Conservation (phyloP, 2,329 filamentous ascomycete species). For the Pseudogymnoascus verrucosus region DNA sequence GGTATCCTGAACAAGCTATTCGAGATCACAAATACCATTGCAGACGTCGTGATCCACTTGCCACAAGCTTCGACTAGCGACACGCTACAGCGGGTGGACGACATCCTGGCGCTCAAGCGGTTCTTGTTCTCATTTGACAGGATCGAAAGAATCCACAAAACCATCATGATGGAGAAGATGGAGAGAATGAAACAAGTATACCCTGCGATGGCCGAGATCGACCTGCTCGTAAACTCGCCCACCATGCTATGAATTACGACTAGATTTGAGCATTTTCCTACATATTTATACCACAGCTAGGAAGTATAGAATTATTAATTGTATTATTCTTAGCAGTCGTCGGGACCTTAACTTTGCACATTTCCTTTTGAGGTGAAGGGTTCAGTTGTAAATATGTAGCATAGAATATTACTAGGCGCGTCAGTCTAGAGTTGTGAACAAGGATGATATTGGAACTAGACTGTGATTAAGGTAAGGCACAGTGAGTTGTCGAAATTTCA, state of each 20-base stretch:
- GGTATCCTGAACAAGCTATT: constrained; percentile 41
- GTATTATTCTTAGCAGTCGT: not conserved
- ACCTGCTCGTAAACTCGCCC: not conserved
- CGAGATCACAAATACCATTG: constrained; percentile 42
- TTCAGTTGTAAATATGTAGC: not conserved
- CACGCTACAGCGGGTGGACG: constrained; percentile 35
- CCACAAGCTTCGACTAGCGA: constrained; percentile 34
- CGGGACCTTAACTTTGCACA: not conserved
- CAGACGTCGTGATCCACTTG: constrained; percentile 39
- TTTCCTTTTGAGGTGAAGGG: not conserved
- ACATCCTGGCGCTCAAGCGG: constrained; percentile 37
- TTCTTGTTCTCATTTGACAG: constrained; percentile 35
- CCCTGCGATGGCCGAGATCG: constrained; percentile 7
- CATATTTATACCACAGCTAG: not conserved
- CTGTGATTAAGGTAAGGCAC: not conserved
- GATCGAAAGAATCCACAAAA: constrained; percentile 31
- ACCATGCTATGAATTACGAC: not conserved
- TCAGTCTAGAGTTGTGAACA: not conserved
- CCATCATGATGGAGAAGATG: constrained; percentile 34
- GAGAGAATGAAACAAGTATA: constrained; percentile 22
- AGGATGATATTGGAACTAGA: not conserved
- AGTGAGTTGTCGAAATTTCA: not conserved
- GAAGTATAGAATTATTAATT: not conserved
- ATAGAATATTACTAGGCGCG: not conserved
- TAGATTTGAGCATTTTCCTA: not conserved